phyloP scores from a whole-genome alignment of 495 filamentous ascomycete genomes.

The Tuber magnatum region DNA sequence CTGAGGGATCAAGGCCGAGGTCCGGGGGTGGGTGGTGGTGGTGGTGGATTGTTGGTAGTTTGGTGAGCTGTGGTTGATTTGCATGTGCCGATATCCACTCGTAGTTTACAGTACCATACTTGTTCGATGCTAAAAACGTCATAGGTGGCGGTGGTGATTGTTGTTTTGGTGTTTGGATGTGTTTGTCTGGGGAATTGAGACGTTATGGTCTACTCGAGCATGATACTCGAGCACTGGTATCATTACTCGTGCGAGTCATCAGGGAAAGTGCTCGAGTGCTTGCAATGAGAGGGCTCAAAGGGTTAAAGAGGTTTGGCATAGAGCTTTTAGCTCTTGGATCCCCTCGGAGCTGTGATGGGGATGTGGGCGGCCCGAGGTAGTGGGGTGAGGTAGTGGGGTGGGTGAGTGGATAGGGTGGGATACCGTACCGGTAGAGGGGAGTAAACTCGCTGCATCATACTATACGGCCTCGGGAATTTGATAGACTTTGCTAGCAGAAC shows the following conservation, averaged over 20 bases:
- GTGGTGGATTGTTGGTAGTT: too few relatives aligned
- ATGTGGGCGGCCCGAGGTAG: background rate
- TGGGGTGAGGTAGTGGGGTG: background rate
- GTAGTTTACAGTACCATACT: too few relatives aligned
- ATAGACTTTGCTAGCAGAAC: background rate
- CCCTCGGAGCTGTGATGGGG: background rate
- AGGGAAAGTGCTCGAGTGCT: background rate
- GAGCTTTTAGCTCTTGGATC: background rate
- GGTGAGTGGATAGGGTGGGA: background rate
- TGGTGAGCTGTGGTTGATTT: constrained; percentile 18
- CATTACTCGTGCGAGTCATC: background rate
- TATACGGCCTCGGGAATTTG: background rate
- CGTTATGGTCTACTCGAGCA: background rate
- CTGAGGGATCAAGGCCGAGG: constrained; percentile 33
- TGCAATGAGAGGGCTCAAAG: background rate
- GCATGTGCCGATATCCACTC: constrained; percentile 26
- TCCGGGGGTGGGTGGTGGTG: constrained; percentile 27
- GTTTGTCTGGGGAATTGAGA: background rate
- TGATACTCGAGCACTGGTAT: too few relatives aligned
- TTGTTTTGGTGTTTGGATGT: background rate
- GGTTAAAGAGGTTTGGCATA: background rate
- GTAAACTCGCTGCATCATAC: background rate
- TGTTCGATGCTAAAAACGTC: constrained; percentile 22
- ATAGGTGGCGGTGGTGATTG: constrained; percentile 1
- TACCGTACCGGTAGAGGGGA: background rate